phyloP scores from a whole-genome alignment of 805 yeast species.

The Wickerhamomyces rabaulensis region DNA sequence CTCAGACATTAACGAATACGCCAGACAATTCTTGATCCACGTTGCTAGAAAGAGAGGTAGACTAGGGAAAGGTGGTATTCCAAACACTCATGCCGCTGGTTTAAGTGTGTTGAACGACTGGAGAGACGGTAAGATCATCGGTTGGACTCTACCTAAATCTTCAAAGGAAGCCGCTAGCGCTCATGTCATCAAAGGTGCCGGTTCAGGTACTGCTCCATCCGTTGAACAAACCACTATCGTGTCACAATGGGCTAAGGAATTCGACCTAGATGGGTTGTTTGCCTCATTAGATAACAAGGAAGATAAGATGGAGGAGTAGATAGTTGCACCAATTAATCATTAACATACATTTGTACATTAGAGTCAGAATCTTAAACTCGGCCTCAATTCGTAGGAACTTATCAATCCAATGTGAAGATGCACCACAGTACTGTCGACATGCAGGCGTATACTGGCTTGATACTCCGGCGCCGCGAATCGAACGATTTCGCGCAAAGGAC shows the following conservation, averaged over 20 bases:
- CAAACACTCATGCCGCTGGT: constrained; percentile 85
- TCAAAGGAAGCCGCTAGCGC: constrained; percentile 36
- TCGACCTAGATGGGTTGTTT: constrained; percentile 82
- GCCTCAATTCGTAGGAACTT: too few relatives aligned
- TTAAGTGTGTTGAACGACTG: constrained; percentile 81
- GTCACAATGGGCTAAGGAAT: constrained; percentile 88
- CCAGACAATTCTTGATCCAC: constrained; percentile 84
- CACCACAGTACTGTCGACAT: too few relatives aligned
- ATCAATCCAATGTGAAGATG: too few relatives aligned
- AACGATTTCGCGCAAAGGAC: too few relatives aligned
- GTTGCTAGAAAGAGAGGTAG: constrained; percentile 92
- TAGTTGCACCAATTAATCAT: not conserved
- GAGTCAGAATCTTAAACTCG: too few relatives aligned
- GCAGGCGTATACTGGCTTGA: too few relatives aligned
- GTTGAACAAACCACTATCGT: constrained; percentile 68
- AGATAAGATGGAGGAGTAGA: constrained; percentile 15
- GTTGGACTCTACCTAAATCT: constrained; percentile 79
- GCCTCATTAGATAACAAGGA: constrained; percentile 32
- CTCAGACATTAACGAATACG: constrained; percentile 64
- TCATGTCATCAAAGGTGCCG: constrained; percentile 21
- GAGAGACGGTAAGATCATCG: constrained; percentile 92
- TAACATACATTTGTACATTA: constrained; percentile 1
- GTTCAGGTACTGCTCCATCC: constrained; percentile 31
- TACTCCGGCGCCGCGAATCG: too few relatives aligned
- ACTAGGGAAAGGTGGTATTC: constrained; percentile 88